Base-by-base conservation (phyloP, 2,329 filamentous ascomycete genomes). In the Chaetomium globosum region DNA sequence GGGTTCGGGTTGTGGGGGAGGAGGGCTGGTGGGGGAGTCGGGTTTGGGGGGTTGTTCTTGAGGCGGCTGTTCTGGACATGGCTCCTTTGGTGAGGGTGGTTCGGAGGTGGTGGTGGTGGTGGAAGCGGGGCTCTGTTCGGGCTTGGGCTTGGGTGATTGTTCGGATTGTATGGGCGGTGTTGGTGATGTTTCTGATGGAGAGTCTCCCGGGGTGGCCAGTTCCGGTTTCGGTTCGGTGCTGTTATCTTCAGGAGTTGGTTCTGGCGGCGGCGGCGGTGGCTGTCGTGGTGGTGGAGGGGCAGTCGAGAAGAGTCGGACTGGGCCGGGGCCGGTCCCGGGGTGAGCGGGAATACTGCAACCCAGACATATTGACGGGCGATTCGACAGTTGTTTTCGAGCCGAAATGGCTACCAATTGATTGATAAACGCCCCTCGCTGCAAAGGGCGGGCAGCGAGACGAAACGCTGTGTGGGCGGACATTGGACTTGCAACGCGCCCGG, bases 291-390 rank as follows among this genome's bases (percentile, higher is more conserved):
- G 71, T 9, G 71, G 70, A 26, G 72, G 73, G 19, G 73, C 63
- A 36, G 68, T 73, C 48, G 77, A 78, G 59, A 72, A 77, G 33
- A 73, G 71, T 3, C 73, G 74, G 6, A 71, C 59, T 19, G 67
- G 71, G 28, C 30, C 31, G 46, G 51, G n/a, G 31, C 36, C 30
- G 31, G 67, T 28, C 54, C 64, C 64, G 55, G 68, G 67, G 30
- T 53, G 26, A 31, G 59, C 54, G 39, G 46, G 39, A 33, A 65
- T 43, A 63, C 63, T 70, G 65, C 72, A 77, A 55, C 68, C 72
- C 33, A 73, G 71, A 48, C 74, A 77, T 73, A 72, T 70, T 39
- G 73, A 67, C 26, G 63, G 30, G 43, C 55, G 48, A 19, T 54
- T 31, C 8, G 54, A 30, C n/a, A 31, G 23, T 1, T 48, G 43